Percentiles rank a stretch among this genome's conserved stretches.
phyloP scores from a whole-genome alignment of 345 rosid species.

The Chamaenerion angustifolium region DNA sequence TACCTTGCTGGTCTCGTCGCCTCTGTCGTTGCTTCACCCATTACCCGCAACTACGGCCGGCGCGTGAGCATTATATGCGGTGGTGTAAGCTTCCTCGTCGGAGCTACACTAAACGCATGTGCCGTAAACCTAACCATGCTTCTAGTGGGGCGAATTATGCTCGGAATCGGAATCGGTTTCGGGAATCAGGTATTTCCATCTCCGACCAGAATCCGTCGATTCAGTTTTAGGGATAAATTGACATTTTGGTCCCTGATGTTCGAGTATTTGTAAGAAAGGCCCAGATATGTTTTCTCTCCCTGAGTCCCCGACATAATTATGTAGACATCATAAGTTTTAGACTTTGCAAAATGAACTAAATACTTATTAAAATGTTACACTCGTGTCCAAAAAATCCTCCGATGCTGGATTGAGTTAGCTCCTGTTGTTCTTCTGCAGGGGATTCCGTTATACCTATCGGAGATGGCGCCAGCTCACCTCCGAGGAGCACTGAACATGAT shows the following conservation, averaged over 20 bases:
- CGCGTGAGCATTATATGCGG: conserved; percentile 74
- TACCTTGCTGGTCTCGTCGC: conserved; percentile 84
- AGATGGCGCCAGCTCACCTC: conserved; percentile 90
- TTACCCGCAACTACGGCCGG: conserved; percentile 69
- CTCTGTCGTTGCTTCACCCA: conserved; percentile 62
- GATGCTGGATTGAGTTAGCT: neutral
- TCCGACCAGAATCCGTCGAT: no score
- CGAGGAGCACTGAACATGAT: conserved; percentile 84
- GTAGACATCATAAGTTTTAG: no score
- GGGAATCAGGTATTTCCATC: conserved; percentile 63
- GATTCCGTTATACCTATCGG: conserved; percentile 77
- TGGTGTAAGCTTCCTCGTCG: conserved; percentile 63
- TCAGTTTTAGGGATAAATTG: no score
- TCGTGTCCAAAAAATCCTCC: no score
- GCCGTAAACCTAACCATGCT: conserved; percentile 69
- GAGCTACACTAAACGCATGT: conserved; percentile 58
- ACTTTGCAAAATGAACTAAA: no score
- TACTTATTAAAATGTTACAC: no score
- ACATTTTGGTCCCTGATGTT: no score
- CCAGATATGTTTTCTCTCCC: no score
- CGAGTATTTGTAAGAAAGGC: no score
- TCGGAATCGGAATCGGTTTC: conserved; percentile 90
- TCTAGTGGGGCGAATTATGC: conserved; percentile 68
- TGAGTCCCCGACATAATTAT: no score
- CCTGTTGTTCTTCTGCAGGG: conserved; percentile 26